phyloP scores from a whole-genome alignment of 768 basidiomycete genomes.

The Suillus cothurnatus region DNA sequence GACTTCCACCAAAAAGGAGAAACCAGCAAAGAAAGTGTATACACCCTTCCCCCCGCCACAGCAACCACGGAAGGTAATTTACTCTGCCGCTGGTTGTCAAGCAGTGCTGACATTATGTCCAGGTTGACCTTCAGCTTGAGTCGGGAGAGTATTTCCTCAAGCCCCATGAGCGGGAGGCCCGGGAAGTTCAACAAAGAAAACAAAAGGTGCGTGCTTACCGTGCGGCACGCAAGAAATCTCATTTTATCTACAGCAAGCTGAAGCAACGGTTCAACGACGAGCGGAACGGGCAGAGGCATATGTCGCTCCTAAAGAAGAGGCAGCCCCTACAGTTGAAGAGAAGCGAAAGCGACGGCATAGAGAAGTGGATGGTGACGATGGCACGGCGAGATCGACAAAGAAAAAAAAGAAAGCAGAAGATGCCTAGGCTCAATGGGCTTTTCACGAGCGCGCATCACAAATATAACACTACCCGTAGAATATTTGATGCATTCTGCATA shows the following conservation, averaged over 20 bases:
- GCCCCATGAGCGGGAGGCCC: conserved; percentile 78
- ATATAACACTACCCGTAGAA: too few species aligned
- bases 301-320: conserved; percentile 81
- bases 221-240: not conserved
- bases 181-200: conserved; percentile 69
- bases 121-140: conserved; percentile 94
- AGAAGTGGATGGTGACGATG: conserved; percentile 30
- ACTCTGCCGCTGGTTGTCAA: conserved; percentile 8
- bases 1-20: conserved; percentile 39
- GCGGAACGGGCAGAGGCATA: conserved; percentile 88
- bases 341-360: conserved; percentile 63
- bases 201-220: conserved; percentile 51
- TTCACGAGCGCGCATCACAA: too few species aligned
- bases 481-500: too few species aligned
- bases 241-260: conserved; percentile 65
- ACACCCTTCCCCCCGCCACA: conserved; percentile 99
- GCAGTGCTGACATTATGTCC: not conserved
- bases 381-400: conserved; percentile 44
- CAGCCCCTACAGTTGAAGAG: conserved; percentile 74
- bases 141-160: conserved; percentile 99
- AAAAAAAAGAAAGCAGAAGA: conserved; percentile 30
- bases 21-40: conserved; percentile 84
- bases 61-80: conserved; percentile 80
- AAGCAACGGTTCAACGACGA: conserved; percentile 65
- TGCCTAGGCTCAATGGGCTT: not conserved